Conservation (phyloP, 2,329 filamentous ascomycete genomes). For the Colletotrichum aenigma region DNA sequence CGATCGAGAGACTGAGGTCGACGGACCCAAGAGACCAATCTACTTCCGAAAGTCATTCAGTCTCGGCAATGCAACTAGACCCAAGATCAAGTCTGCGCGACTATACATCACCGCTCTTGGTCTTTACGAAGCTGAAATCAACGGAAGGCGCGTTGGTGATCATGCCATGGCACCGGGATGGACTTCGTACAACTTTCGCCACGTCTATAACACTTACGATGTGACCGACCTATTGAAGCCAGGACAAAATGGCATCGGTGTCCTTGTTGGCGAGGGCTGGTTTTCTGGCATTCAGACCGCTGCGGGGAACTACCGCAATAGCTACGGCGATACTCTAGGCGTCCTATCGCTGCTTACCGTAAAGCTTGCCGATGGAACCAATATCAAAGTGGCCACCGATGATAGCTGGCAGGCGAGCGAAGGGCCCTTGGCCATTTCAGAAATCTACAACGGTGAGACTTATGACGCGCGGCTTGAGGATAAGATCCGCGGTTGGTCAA, state of each 20-base stretch:
- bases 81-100: constrained; percentile 32
- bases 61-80: constrained; percentile 23
- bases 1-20: constrained; percentile 28
- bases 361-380: constrained; percentile 34
- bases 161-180: constrained; percentile 54
- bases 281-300: neutral
- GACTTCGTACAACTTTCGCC: constrained; percentile 53
- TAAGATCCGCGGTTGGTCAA: neutral
- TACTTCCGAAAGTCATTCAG: constrained; percentile 14
- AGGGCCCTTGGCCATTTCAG: constrained; percentile 30
- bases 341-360: neutral
- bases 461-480: constrained; percentile 41
- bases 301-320: neutral
- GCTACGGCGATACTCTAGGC: neutral
- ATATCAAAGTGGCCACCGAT: constrained; percentile 35
- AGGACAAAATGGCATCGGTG: constrained; percentile 2
- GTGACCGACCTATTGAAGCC: constrained; percentile 43
- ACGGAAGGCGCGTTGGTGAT: constrained; percentile 45
- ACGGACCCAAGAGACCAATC: constrained; percentile 30
- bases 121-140: constrained; percentile 51
- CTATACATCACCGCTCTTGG: constrained; percentile 53
- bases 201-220: constrained; percentile 58
- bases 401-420: constrained; percentile 34
- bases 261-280: neutral
- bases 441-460: constrained; percentile 58